Conservation (phyloP, 1,284 basidiomycete genomes). For the Ganoderma meredithae region DNA sequence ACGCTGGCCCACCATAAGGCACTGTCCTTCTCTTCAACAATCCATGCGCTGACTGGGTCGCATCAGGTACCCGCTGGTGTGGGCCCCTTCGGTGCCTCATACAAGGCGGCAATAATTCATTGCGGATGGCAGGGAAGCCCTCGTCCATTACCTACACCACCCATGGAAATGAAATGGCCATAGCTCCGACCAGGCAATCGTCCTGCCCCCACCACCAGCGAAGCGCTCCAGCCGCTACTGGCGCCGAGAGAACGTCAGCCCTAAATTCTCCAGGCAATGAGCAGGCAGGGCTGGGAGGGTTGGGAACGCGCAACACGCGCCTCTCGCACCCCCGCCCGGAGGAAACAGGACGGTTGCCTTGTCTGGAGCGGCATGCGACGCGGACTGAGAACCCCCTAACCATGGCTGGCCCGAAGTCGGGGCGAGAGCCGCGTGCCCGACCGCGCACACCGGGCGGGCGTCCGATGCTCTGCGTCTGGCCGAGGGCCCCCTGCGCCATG, state of each 20-base stretch:
- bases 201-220: background rate
- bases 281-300: conserved; percentile 9
- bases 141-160: background rate
- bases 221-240: background rate
- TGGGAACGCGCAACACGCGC: conserved; percentile 13
- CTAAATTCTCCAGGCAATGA: background rate
- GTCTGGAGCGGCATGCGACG: conserved; percentile 17
- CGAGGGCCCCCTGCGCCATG: background rate
- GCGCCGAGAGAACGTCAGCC: background rate
- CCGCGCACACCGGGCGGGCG: background rate
- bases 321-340: conserved; percentile 1
- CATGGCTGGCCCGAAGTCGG: conserved; percentile 6
- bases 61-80: background rate
- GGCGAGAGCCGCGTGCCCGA: conserved; percentile 9
- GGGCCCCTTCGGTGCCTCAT: background rate
- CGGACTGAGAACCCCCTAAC: conserved; percentile 17
- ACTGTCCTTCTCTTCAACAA: background rate
- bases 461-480: background rate
- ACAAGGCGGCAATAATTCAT: background rate
- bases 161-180: background rate
- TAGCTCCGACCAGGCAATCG: background rate
- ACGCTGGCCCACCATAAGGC: background rate
- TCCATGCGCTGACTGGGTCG: background rate
- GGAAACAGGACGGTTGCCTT: background rate
- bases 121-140: conserved; percentile 17